Evolutionary conservation across 768 basidiomycete species (phyloP).

Genomic region (Terana coerulea): DNA sequence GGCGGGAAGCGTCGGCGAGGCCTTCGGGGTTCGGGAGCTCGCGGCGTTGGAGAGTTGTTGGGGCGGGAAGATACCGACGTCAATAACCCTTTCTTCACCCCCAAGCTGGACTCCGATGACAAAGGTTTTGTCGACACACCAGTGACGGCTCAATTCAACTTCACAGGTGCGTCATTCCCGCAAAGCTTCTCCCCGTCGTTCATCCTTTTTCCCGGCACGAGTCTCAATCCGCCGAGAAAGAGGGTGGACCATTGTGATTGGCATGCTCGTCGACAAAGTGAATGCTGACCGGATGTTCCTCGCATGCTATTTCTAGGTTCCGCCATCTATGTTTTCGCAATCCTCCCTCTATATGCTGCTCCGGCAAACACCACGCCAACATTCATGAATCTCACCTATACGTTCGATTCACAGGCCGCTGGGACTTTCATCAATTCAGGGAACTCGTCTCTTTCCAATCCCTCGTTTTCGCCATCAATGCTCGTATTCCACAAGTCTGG

Average conservation of each 20-base stretch:
- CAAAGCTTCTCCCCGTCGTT: not conserved
- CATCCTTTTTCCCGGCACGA: not conserved
- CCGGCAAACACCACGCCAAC: slow-evolving; percentile 30
- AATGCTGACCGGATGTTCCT: slow-evolving; percentile 12
- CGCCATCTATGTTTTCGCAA: slow-evolving; percentile 43
- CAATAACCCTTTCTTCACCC: slow-evolving; percentile 22
- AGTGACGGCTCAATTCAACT: slow-evolving; percentile 24
- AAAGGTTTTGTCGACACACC: slow-evolving; percentile 19
- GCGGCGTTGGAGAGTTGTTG: not conserved
- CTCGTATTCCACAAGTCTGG: slow-evolving; percentile 35
- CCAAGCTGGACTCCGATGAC: slow-evolving; percentile 22
- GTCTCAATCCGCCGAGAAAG: slow-evolving; percentile 2
- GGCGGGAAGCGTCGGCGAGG: not conserved
- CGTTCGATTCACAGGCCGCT: slow-evolving; percentile 34
- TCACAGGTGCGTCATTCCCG: slow-evolving; percentile 23
- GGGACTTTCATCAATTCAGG: slow-evolving; percentile 30
- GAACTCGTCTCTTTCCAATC: not conserved
- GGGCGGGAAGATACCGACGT: slow-evolving; percentile 8
- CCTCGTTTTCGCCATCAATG: slow-evolving; percentile 12
- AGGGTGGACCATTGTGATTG: not conserved
- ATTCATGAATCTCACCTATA: slow-evolving; percentile 41
- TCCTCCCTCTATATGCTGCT: slow-evolving; percentile 30
- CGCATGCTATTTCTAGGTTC: slow-evolving; percentile 34
- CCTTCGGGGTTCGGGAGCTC: not conserved
- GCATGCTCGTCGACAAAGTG: not conserved